Evolutionary conservation across 352 stramenopile genomes (phyloP), one percentile per base, ranked within the genome.

Genomic region (Pythium aquatile): DNA sequence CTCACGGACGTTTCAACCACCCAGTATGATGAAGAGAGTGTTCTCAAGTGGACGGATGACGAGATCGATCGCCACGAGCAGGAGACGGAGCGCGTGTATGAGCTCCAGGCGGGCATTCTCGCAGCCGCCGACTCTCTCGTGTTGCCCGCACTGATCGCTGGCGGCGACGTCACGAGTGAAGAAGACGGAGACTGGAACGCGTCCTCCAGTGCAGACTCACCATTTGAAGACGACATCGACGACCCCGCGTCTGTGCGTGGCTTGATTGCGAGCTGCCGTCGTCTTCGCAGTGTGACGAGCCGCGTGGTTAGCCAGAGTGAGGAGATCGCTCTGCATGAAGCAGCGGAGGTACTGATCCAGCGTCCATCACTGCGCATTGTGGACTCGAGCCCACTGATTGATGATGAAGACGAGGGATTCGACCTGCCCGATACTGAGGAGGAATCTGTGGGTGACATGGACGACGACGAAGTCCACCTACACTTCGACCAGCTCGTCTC

Each of bases 1-100:
- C 7, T 32, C n/a, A 35, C 17, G 10, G 30, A 10, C 29, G 3
- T 29, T 16, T 13, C n/a, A 7, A 47, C 40, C 5, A 10, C 29
- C 1, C 28, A 17, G 28, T 37, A 66, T 20, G 55, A 66, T 13
- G 58, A 65, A 29, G 65, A 60, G 1, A 17, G 29, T 1, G 68
- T 73, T 47, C 42, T 86, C 13, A 67, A 72, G 26, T 87, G 78
- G 81, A 79, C 60, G 1, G 74, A 90, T 37, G 60, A 75, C 7
- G 76, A 87, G 24, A 81, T 88, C 35, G 72, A 80, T 29, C 37
- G 16, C 3, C 74, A 84, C 56, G 67, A 80, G 47, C 62, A 75
- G 24, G 68, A 86, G 17, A 83, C 64, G 6, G 69, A 84, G 52
- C 75, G 67, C 11, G 64, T 90, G 8, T 70, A 68, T 26, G 66